Evolutionary conservation across 805 yeast genomes (phyloP), one percentile per base, ranked within the genome.

Genomic region (Lipomyces kockii): DNA sequence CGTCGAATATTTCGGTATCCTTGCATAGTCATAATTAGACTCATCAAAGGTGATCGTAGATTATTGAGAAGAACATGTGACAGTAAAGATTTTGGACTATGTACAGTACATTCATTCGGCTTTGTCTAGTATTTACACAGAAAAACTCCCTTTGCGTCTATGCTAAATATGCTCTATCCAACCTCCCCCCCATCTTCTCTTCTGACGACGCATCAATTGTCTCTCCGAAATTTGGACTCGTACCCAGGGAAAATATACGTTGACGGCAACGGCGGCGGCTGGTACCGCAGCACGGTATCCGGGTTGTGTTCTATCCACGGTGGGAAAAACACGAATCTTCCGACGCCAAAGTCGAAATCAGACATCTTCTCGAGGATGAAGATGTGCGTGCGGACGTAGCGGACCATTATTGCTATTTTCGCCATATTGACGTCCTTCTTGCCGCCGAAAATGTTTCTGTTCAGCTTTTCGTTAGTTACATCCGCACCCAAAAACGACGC

Each of bases 341-440:
- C 99, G 72, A 90, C 86, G 0, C 96, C 97, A 81, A 95, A 94
- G 72, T 94, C 97, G 73, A 97, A 84, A 78, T 95, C 99, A 39
- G 92, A 85, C 83, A 92, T 86, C 77, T 88, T 88, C 76, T 89
- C 89, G 75, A 95, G 81, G 17, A 95, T 94, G 76, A 93, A 95
- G 61, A 95, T 80, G 77, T 95, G 97, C 73, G 91, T 89, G 77
- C 98, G 87, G 34, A 92, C 89, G 76, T 94, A 95, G 71, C 91
- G 91, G n/a, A 93, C 91, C 72, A 90, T 83, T 14, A 95, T 93
- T 78, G 93, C 98, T 56, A 95, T 81, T 69, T 92, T 92, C 65
- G 90, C 87, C 78, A 89, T 83, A 78, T 94, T 97, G 22, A 89
- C 87, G 71, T 91, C 87, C 55, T 87, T 86, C 78, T 90, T 88